Conservation (phyloP, 768 basidiomycete genomes). For the Holtermanniella nyarrowii region DNA sequence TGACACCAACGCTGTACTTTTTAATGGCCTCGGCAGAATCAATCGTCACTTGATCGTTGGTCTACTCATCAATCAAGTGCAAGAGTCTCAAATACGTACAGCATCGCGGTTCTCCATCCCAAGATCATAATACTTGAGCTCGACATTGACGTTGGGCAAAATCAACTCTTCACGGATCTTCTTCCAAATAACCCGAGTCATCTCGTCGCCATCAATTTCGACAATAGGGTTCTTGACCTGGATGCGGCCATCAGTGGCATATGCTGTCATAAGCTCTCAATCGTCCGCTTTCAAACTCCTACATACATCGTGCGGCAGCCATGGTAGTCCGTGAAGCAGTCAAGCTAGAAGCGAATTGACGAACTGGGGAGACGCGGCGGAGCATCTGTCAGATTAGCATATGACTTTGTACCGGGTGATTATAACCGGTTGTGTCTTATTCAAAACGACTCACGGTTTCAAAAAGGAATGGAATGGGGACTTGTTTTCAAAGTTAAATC, state of each 20-base stretch:
- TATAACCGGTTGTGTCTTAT: too few species aligned
- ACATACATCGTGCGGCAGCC: background rate
- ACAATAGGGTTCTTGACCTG: conserved; percentile 79
- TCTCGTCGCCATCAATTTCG: conserved; percentile 95
- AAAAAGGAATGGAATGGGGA: too few species aligned
- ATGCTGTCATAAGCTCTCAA: background rate
- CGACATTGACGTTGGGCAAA: conserved; percentile 82
- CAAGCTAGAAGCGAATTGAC: background rate
- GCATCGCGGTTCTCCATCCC: conserved; percentile 86
- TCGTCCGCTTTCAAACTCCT: background rate
- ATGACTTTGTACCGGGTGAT: too few species aligned
- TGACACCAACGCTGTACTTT: conserved; percentile 92
- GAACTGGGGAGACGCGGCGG: background rate
- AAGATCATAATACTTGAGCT: conserved; percentile 98
- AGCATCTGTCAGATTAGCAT: background rate
- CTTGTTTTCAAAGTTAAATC: too few species aligned
- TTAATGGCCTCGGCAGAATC: conserved; percentile 91
- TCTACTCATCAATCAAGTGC: conserved; percentile 46
- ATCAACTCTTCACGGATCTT: conserved; percentile 95
- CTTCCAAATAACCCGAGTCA: conserved; percentile 99
- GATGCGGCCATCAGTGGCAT: conserved; percentile 43
- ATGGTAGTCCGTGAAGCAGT: background rate
- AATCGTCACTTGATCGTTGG: conserved; percentile 82
- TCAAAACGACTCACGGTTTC: too few species aligned
- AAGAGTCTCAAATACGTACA: conserved; percentile 43